Base-by-base conservation (phyloP, 2,329 filamentous ascomycete species). In the Lachnellula subtilissima region DNA sequence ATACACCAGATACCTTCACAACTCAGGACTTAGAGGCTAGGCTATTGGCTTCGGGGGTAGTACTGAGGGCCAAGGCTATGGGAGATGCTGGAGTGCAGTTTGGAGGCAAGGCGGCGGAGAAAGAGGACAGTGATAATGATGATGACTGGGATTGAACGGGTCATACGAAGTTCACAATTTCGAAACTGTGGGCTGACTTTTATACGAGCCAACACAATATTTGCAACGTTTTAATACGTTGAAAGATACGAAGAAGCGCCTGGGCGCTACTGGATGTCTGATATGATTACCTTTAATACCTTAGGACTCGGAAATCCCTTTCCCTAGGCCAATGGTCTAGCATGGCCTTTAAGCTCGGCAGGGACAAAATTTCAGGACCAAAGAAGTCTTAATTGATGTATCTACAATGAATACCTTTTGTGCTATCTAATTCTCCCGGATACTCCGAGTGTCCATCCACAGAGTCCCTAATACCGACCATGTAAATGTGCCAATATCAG, bases 21-120 rank as follows among this genome's bases (percentile, higher is more conserved):
- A 78, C 78, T 1, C 72, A 75, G 35, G 79, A 82, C 55, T 67
- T 84, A 47, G 81, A 84, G 62, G 72, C 71, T 0, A 71, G 80
- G 50, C 65, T 84, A 37, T 70, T 84, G 47, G 65, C 67, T n/a
- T 73, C 74, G 49, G 77, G 78, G 9, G 80, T 82, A 1, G 65
- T 83, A 52, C 72, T 75, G 49, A 74, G 81, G 61, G 73, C 74
- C 17, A 82, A 82, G 67, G 76, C 79, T 58, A 74, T 67, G 39
- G 71, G 74, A 40, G 75, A 77, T 50, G 76, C 76, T 48, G 73
- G 71, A 25, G 52, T 52, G 23, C 65, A 64, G 46, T 67, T 72
- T 63, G 61, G 70, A 61, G 54, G 62, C 52, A 68, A 67, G 65
- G 63, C 66, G 52, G 64, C 56, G 40, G 65, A 64, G 36, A 67